phyloP scores from a whole-genome alignment of 441 rosid genomes.

The Populus hybrid region DNA sequence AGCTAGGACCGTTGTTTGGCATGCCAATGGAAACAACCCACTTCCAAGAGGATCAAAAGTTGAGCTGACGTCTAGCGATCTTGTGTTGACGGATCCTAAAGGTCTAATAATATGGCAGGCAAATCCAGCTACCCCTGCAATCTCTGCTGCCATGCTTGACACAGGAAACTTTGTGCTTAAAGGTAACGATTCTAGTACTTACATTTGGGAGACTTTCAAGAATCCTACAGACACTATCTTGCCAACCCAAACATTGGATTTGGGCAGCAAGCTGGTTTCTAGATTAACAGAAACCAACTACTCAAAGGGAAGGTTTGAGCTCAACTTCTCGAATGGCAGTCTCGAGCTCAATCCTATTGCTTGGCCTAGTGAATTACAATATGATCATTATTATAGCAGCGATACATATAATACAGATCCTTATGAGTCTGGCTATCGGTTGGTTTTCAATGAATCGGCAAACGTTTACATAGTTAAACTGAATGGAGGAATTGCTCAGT shows the following conservation, averaged over 20 bases:
- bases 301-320: conserved; percentile 17
- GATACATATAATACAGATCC: neutral
- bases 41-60: conserved; percentile 9
- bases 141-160: conserved; percentile 15
- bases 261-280: conserved; percentile 3
- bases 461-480: neutral
- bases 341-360: conserved; percentile 12
- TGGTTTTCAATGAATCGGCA: conserved; percentile 11
- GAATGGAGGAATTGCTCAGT: neutral
- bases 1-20: conserved; percentile 14
- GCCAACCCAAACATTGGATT: conserved; percentile 12
- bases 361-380: conserved; percentile 8
- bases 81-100: conserved; percentile 6
- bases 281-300: conserved; percentile 15
- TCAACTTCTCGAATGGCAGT: conserved; percentile 11
- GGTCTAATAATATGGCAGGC: neutral
- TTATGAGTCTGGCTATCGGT: neutral
- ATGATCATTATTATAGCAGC: neutral
- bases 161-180: conserved; percentile 18
- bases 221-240: conserved; percentile 20
- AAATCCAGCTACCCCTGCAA: neutral
- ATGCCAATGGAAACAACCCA: conserved; percentile 4
- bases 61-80: neutral
- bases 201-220: conserved; percentile 19
- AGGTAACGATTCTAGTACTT: neutral